Conservation (phyloP, 176 grass and related monocot genomes). For the Panicum miliaceum region DNA sequence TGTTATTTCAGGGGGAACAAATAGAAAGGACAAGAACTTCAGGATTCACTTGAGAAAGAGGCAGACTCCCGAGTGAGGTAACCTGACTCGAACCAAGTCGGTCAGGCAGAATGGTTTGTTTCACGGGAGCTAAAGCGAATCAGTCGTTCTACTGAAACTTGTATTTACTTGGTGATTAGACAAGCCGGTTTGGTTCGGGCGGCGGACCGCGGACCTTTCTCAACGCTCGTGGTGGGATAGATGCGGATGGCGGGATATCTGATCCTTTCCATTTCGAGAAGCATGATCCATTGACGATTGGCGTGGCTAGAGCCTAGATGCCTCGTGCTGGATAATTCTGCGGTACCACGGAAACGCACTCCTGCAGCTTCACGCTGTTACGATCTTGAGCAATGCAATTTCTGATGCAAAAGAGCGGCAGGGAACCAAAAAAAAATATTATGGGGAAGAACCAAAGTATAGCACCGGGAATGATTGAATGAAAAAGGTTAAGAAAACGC, state of each 20-base stretch:
- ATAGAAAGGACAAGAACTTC: background rate
- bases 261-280: background rate
- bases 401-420: background rate
- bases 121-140: background rate
- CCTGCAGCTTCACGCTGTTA: background rate
- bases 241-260: too few relatives aligned
- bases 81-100: background rate
- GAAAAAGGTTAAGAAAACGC: background rate
- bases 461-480: background rate
- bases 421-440: background rate
- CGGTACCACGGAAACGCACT: too few relatives aligned
- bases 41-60: background rate
- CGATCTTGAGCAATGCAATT: too few relatives aligned
- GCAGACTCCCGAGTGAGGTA: background rate
- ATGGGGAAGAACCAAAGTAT: background rate
- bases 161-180: too few relatives aligned
- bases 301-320: background rate
- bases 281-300: background rate
- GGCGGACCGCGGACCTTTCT: background rate
- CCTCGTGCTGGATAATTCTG: background rate
- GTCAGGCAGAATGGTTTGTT: background rate
- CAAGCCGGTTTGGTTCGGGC: too few relatives aligned
- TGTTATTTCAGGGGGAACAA: background rate
- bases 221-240: background rate
- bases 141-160: background rate